Base-by-base conservation (phyloP, 2,329 filamentous ascomycete species). In the Fusarium liriodendri region DNA sequence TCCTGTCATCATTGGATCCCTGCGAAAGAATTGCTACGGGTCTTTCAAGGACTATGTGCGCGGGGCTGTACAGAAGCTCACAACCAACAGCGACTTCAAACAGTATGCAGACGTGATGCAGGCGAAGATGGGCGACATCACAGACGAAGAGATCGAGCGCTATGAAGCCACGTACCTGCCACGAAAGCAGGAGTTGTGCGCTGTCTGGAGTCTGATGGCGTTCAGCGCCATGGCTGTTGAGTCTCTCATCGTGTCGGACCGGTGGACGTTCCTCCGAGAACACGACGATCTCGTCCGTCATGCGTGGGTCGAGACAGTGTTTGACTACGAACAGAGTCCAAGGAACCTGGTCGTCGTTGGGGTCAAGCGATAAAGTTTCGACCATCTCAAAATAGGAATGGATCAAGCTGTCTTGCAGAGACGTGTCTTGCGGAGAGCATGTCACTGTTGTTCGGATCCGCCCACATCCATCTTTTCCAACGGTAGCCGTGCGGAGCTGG, bases 171-270 rank as follows among this genome's bases (percentile, higher is more conserved):
- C 83, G 47, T 98, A 93, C 82, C 81, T 82, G 33, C 86, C 87
- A 42, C 87, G 92, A 64, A 94, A 93, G 84, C 93, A 95, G 77
- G 93, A 98, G 79, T 84, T 99, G 42, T 95, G 93, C 79, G 89
- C 97, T 9, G 90, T 97, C 68, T 99, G 97, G 97, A 95, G 91
- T 76, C 82, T 99, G 78, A 99, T 99, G 96, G 95, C 97, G 1
- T 98, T 98, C 78, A 97, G 95, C 81, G 95, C 96, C 4, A 91
- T 91, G 22, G 93, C 98, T 5, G 92, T 97, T 3, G 97, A 99
- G 85, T 94, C 95, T 35, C 86, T 97, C 68, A 96, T 99, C 77
- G 95, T 97, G 61, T 90, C 93, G 54, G 97, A 99, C 85, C 89
- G 97, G 54, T 99, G 95, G 94, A 85, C 94, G 71, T 99, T 92